These are phyloP conservation scores for Alternaria metachromatica DNA, from an alignment of 2,329 filamentous ascomycete species.

Conservation along the genomic window DNA sequence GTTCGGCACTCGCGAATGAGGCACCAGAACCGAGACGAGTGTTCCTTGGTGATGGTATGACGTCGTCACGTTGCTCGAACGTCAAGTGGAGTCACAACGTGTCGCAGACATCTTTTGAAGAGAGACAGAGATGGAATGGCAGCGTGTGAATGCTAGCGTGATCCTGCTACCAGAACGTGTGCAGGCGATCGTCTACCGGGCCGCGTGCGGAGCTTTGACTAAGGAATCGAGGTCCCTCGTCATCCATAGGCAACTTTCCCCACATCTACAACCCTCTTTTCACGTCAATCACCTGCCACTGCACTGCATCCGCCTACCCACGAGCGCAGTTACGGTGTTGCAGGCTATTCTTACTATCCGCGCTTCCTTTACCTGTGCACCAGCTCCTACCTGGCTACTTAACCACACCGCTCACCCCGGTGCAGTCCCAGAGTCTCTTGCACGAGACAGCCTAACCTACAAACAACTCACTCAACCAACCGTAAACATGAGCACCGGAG, in stretches of 20 bases:
- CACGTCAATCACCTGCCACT: constrained; percentile 7
- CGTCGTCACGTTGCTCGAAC: constrained; percentile 8
- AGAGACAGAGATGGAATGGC: background rate
- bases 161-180: constrained; percentile 5
- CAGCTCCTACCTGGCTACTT: background rate
- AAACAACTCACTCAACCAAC: background rate
- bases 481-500: constrained; percentile 45
- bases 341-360: background rate
- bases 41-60: constrained; percentile 2
- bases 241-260: constrained; percentile 20
- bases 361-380: background rate
- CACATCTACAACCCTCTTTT: constrained; percentile 17
- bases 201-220: constrained; percentile 22
- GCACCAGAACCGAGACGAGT: background rate
- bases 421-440: constrained; percentile 9
- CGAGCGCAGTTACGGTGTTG: constrained; percentile 3
- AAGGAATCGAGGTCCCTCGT: constrained; percentile 15
- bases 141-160: constrained; percentile 6
- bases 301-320: background rate
- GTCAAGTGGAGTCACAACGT: background rate
- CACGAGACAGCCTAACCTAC: constrained; percentile 7
- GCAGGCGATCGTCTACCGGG: constrained; percentile 10
- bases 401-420: background rate
- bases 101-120: background rate
- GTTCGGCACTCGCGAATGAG: constrained; percentile 8